Conservation (phyloP, 441 rosid genomes). For the Corymbia calophylla region DNA sequence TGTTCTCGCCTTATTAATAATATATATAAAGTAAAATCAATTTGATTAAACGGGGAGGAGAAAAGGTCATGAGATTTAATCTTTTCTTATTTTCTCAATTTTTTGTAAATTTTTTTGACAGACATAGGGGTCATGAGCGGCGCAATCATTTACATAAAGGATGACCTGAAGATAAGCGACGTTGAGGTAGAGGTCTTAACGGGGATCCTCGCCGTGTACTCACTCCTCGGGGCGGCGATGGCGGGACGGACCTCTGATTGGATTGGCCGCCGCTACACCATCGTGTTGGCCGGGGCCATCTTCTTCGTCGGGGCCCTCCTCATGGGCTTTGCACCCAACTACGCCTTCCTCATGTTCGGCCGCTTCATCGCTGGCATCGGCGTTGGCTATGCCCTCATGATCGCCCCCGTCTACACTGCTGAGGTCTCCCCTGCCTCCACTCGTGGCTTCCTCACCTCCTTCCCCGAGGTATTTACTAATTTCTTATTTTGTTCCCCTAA, state of each 20-base stretch:
- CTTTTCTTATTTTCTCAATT: background rate
- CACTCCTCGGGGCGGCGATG: background rate
- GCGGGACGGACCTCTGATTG: conserved; percentile 13
- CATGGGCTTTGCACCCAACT: conserved; percentile 10
- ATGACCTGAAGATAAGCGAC: background rate
- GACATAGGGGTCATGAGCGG: conserved; percentile 14
- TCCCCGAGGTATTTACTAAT: background rate
- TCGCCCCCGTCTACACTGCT: conserved; percentile 3
- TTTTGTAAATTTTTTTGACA: background rate
- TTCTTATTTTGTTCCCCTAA: background rate
- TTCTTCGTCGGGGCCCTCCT: conserved; percentile 8
- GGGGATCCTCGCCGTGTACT: conserved; percentile 2
- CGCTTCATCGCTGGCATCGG: conserved; percentile 10
- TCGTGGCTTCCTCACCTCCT: conserved; percentile 11
- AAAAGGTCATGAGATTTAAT: background rate
- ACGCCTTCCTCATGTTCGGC: conserved; percentile 10
- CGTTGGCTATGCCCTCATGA: conserved; percentile 10
- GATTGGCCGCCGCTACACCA: conserved; percentile 11
- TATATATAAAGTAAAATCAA: background rate
- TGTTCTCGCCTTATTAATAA: background rate
- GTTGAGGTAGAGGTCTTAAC: background rate
- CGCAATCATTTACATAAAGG: background rate
- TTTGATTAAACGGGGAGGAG: background rate
- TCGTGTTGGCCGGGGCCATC: conserved; percentile 7
- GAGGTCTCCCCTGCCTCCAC: conserved; percentile 8